A percentile compares a stretch with the other conserved stretches of the same genome.
These are phyloP conservation scores for Elongisporangium undulatum DNA, from an alignment of 352 stramenopile genomes.

Conservation along the genomic window DNA sequence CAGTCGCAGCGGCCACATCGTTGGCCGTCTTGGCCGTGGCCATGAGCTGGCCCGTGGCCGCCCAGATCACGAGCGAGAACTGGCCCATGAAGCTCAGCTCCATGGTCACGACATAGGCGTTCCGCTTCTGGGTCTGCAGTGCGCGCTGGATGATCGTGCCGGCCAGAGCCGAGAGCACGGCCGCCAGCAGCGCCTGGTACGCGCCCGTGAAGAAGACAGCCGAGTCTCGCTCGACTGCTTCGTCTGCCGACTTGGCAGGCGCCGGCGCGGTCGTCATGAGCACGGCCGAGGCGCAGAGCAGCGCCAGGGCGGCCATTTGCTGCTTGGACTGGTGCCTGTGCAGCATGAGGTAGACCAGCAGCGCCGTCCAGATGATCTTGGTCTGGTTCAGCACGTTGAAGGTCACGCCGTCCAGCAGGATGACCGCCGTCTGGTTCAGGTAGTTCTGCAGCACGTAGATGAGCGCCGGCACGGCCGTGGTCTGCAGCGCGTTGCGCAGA, in stretches of 20 bases:
- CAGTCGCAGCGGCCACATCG: slow-evolving; percentile 8
- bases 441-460: slow-evolving; percentile 86
- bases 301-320: slow-evolving; percentile 62
- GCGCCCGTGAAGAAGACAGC: slow-evolving; percentile 53
- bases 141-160: slow-evolving; percentile 76
- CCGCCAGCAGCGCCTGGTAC: slow-evolving; percentile 67
- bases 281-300: slow-evolving; percentile 68
- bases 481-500: slow-evolving; percentile 46
- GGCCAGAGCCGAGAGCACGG: slow-evolving; percentile 65
- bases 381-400: slow-evolving; percentile 88
- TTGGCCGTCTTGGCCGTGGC: slow-evolving; percentile 9
- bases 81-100: slow-evolving; percentile 71
- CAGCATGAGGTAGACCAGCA: slow-evolving; percentile 78
- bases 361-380: slow-evolving; percentile 86
- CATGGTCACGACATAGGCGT: slow-evolving; percentile 79
- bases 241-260: slow-evolving; percentile 1
- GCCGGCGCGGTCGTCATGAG: slow-evolving; percentile 60
- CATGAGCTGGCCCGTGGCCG: slow-evolving; percentile 15
- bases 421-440: slow-evolving; percentile 72
- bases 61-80: slow-evolving; percentile 50
- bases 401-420: slow-evolving; percentile 73
- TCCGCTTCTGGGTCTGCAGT: slow-evolving; percentile 63
- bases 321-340: slow-evolving; percentile 60
- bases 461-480: slow-evolving; percentile 60
- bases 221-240: slow-evolving; percentile 18